These are phyloP conservation scores for Yamadazyma spencermartinsiae DNA, from an alignment of 1,139 yeast genomes.

Conservation along the genomic window DNA sequence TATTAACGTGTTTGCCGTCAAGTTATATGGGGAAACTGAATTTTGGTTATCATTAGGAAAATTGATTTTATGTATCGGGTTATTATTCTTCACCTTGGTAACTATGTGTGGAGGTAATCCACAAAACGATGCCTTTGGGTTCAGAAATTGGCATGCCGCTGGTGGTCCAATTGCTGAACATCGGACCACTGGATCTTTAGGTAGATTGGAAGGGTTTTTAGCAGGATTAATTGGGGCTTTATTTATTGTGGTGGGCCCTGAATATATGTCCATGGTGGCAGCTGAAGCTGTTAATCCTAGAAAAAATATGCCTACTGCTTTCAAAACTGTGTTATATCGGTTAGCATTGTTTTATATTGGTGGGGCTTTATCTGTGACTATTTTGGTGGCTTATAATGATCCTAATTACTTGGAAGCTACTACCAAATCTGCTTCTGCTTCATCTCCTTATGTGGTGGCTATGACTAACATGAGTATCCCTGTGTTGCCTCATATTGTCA, in stretches of 20 bases:
- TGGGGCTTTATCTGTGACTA: constrained; percentile 42
- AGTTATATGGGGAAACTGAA: constrained; percentile 74
- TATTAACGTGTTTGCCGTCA: constrained; percentile 72
- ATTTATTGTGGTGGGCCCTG: constrained; percentile 82
- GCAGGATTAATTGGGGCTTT: constrained; percentile 61
- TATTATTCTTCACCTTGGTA: constrained; percentile 69
- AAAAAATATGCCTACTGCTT: constrained; percentile 74
- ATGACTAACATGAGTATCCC: constrained; percentile 40
- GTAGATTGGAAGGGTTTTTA: constrained; percentile 71
- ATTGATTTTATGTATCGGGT: constrained; percentile 67
- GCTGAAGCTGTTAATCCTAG: constrained; percentile 82
- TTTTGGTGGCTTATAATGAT: constrained; percentile 44
- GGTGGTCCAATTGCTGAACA: constrained; percentile 56
- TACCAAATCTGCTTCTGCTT: constrained; percentile 26
- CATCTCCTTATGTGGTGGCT: constrained; percentile 49
- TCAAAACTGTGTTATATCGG: constrained; percentile 73
- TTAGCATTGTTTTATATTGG: constrained; percentile 67
- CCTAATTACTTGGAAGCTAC: constrained; percentile 29
- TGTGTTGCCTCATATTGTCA: constrained; percentile 43
- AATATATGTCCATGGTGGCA: constrained; percentile 79
- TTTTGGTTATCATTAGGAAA: constrained; percentile 80
- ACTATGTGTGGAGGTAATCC: constrained; percentile 90
- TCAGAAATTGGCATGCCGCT: constrained; percentile 57
- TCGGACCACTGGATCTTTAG: constrained; percentile 55
- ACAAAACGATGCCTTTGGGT: constrained; percentile 61